A percentile compares a stretch with the other conserved stretches of the same genome.
Conservation (phyloP, 108 stramenopile genomes). For the Cyclotella kingstonii region DNA sequence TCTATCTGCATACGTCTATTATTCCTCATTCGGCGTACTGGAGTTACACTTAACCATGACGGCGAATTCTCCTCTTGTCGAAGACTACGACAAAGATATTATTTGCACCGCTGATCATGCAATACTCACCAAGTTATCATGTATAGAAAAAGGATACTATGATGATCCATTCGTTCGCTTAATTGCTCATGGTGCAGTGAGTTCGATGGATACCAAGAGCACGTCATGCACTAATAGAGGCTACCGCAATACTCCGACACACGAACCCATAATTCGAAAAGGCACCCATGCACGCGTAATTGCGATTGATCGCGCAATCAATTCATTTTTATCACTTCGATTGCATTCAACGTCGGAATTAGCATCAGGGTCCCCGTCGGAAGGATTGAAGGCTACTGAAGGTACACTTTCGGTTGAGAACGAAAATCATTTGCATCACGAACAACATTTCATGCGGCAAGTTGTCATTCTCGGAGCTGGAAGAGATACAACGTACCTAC, state of each 20-base stretch:
- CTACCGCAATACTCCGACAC: neutral
- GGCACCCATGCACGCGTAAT: slow-evolving; percentile 84
- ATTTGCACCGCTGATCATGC: slow-evolving; percentile 81
- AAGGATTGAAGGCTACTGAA: too few relatives aligned
- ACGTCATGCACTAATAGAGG: neutral
- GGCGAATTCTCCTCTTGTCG: neutral
- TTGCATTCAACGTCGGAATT: neutral
- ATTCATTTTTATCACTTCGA: slow-evolving; percentile 53
- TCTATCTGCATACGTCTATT: too few relatives aligned
- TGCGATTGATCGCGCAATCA: slow-evolving; percentile 76
- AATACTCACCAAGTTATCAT: slow-evolving; percentile 66
- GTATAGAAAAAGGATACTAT: slow-evolving; percentile 75
- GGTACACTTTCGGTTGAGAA: neutral
- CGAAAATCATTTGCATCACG: neutral
- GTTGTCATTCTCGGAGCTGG: slow-evolving; percentile 83
- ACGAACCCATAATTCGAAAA: slow-evolving; percentile 79
- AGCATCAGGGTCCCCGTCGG: neutral
- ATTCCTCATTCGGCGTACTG: too few relatives aligned
- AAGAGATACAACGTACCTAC: slow-evolving; percentile 81
- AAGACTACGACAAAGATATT: slow-evolving; percentile 38
- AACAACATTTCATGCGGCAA: slow-evolving; percentile 50
- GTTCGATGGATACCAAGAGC: slow-evolving; percentile 1
- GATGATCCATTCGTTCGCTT: slow-evolving; percentile 68
- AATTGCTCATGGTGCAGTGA: slow-evolving; percentile 37
- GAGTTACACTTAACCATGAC: too few relatives aligned